Evolutionary conservation across 352 stramenopile species (phyloP), one percentile per base, ranked within the genome.

Genomic region (Phytopythium oedochilum): DNA sequence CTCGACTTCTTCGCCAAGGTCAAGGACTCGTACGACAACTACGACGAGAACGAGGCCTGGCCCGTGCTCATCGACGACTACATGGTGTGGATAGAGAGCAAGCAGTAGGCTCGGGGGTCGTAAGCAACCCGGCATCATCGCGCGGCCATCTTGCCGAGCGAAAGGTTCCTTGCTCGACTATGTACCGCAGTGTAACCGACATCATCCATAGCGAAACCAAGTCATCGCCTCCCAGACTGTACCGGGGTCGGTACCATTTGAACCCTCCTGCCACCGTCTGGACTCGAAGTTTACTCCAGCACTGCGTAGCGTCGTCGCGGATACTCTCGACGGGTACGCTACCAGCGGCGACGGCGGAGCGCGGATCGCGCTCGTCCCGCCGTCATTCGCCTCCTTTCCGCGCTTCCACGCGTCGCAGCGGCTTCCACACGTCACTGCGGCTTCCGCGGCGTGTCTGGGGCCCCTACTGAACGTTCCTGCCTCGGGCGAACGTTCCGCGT

Each of bases 21-120:
- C 46, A 59, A 78, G 51, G 70, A 83, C 18, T 87, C 78, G 22
- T 93, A 92, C 66, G 75, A 68, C 60, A 82, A 86, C 42, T 96
- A 94, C 75, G 82, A 96, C 66, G 86, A 94, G 67, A 96, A 92
- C 65, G 86, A 93, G 58, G 86, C 86, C 14, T 96, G 86, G 86
- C 86, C 86, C 28, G 86, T 96, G 63, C 78, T 96, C 48, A 93
- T 96, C 53, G 86, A 96, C 65, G 86, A 96, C 66, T 96, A 83
- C 66, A 93, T 95, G 83, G 64, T 65, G 35, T 92, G 83, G 78
- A 85, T 92, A 85, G 74, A 88, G 53, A 71, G 58, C 23, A 77
- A 77, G 54, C 89, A 89, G 62, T 68, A 83, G 61, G 14, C 14
- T 6, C 14, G 14, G 2, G 18, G 3, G 20, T 0, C 2, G 38